Evolutionary conservation across 2,329 filamentous ascomycete species (phyloP), one percentile per base, ranked within the genome.

Genomic region (Stemphylium lycopersici): DNA sequence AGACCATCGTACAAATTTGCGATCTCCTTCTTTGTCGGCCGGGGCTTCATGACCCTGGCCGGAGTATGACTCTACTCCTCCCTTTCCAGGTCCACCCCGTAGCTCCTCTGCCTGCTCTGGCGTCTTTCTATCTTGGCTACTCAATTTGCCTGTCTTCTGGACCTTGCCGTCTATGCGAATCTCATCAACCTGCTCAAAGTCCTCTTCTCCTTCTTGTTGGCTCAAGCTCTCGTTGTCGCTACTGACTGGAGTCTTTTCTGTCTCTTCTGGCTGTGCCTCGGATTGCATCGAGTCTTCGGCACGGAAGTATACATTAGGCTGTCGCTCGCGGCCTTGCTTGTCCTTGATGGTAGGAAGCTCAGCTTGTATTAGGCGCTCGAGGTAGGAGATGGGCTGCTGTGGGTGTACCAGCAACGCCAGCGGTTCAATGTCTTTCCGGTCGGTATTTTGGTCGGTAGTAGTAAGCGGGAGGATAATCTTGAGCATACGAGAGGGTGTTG

Each of bases 331-430:
- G 7, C 88, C 84, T 42, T 86, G 76, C 52, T 84, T 83, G 1
- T 78, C 80, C 32, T 83, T 79, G 12, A 93, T 80, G 0, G 85
- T 84, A 0, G 91, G 90, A 0, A 96, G 80, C 74, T 96, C 93
- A 48, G 91, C 89, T 70, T 96, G 93, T 41, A 97, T 93, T 3
- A 97, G 79, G 7, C 91, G 86, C 73, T 96, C 91, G 37, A 96
- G 86, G 72, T 96, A 96, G 7, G 91, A 96, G 3, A 97, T 82
- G 0, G 93, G 93, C 70, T 97, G 93, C 58, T 96, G 90, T 0
- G 93, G 92, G 65, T 96, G 93, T 0, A 96, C 83, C 2, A 96
- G 84, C 0, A 96, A 83, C 0, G 92, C 92, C 11, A 96, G 80
- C 0, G 92, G 91, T 64, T 96, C 90, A n/a, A 93, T 86, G 42